Percentiles rank a stretch among this genome's conserved stretches.
phyloP scores from a whole-genome alignment of 495 filamentous ascomycete species.

The Xylaria cubensis region DNA sequence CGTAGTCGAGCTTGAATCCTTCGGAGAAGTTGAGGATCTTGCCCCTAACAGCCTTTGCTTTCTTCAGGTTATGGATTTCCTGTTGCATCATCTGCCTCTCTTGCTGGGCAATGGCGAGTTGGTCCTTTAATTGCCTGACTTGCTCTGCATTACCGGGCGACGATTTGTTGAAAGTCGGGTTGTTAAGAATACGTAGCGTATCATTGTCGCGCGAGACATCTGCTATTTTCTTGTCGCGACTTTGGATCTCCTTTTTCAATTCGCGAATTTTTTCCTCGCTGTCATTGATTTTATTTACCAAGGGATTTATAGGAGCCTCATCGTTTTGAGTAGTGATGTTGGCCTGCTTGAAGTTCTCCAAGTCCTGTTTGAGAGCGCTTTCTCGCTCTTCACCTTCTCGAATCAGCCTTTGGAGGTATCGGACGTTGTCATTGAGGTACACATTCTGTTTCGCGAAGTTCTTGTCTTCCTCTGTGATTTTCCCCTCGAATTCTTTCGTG shows the following conservation, averaged over 20 bases:
- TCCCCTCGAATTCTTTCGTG: constrained; percentile 30
- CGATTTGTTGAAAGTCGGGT: neutral
- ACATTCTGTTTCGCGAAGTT: constrained; percentile 17
- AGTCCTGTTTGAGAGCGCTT: constrained; percentile 5
- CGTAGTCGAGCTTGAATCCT: constrained; percentile 17
- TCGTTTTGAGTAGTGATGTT: constrained; percentile 1
- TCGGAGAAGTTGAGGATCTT: constrained; percentile 25
- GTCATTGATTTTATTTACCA: constrained; percentile 4
- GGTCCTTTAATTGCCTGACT: constrained; percentile 1
- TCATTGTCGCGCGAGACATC: constrained; percentile 18
- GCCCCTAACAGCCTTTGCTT: constrained; percentile 2
- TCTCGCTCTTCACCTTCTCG: constrained; percentile 19
- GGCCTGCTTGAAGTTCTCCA: constrained; percentile 23
- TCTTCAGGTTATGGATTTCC: constrained; percentile 19
- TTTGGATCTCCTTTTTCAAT: neutral
- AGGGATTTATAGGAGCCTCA: neutral
- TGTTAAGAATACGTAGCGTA: constrained; percentile 17
- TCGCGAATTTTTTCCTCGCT: neutral
- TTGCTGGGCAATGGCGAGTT: neutral
- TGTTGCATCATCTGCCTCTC: constrained; percentile 20
- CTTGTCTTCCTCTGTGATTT: constrained; percentile 34
- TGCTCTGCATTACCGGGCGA: neutral
- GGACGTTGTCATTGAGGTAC: neutral
- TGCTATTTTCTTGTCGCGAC: constrained; percentile 6
- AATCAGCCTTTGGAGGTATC: neutral